Evolutionary conservation across 345 rosid species (phyloP), one percentile per base, ranked within the genome.

Genomic region (Brassica rapa): DNA sequence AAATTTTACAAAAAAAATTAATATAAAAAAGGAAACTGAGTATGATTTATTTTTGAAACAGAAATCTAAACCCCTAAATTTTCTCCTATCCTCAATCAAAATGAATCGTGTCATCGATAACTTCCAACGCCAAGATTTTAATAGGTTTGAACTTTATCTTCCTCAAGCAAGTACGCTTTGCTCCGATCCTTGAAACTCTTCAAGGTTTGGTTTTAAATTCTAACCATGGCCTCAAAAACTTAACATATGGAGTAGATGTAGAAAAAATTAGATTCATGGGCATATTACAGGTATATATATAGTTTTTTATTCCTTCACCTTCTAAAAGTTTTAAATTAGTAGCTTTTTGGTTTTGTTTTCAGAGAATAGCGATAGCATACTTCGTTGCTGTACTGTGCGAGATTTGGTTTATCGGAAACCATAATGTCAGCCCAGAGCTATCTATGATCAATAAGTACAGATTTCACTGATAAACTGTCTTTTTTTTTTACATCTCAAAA

Each of bases 281-380:
- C 33, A 82, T 91, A 81, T 74, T 93, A 77, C 97, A 93, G 93
- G 98, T 91, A 76, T 43, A 41, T 11, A 43, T 3, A 43, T 43
- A 43, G 51, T 43, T 43, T 43, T 43, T 43, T 43, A 11, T 43
- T 43, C 51, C 4, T 43, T 43, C 51, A 43, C 51, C 51, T 11
- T 24, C 32, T 59, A 10, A 59, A 24, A 15, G 15, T 72, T 56
- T 15, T 59, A 29, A 66, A 19, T 27, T 9, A 29, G 55, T 68
- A 37, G 59, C 30, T 6, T 27, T 83, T 74, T 35, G 27, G 51
- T 56, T 74, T 35, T 10, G 5, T 23, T 62, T 30, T 61, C 86
- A 93, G 98, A 91, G 98, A 83, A 91, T 93, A 80, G 93, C 97
- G 15, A 68, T 88, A 46, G 90, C 88, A 33, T 91, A 90, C 80